These are phyloP conservation scores for Linanthus parryae DNA, from an alignment of 148 eudicot species.

Conservation along the genomic window DNA sequence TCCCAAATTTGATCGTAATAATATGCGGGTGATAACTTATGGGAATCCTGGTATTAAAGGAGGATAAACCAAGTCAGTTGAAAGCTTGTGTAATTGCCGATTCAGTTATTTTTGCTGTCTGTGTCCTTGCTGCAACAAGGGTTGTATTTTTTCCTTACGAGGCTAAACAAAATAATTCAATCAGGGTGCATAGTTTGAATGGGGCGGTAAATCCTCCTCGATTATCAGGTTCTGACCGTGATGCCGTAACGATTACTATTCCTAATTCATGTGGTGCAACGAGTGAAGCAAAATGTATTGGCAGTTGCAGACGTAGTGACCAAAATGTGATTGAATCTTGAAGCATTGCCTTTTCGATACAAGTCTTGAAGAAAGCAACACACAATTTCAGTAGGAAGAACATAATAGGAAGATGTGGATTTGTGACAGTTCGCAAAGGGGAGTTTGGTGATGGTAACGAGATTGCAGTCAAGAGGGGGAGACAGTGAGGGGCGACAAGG, in stretches of 20 bases:
- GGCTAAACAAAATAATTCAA: conserved; percentile 32
- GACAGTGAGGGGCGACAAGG: conserved; percentile 50
- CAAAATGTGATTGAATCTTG: conserved; percentile 54
- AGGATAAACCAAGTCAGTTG: not conserved
- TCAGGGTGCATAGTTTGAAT: conserved; percentile 34
- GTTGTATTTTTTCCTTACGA: conserved; percentile 26
- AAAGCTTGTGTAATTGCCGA: conserved; percentile 46
- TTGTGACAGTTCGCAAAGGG: conserved; percentile 78
- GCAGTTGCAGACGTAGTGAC: conserved; percentile 44
- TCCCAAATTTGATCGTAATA: conserved; percentile 38
- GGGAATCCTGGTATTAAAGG: conserved; percentile 50
- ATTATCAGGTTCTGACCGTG: conserved; percentile 47
- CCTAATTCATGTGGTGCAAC: conserved; percentile 20
- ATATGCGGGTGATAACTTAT: conserved; percentile 24
- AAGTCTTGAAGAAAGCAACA: conserved; percentile 52
- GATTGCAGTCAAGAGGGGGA: conserved; percentile 82
- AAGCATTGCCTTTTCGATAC: conserved; percentile 48
- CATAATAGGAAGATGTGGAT: conserved; percentile 65
- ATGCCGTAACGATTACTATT: conserved; percentile 47
- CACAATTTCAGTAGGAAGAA: conserved; percentile 61
- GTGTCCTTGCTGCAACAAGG: conserved; percentile 30
- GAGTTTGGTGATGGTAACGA: conserved; percentile 60
- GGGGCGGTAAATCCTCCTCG: conserved; percentile 54
- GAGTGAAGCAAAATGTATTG: conserved; percentile 34
- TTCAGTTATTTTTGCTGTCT: conserved; percentile 33